Conservation (phyloP, 2,329 filamentous ascomycete genomes). For the Aspergillus sp. region DNA sequence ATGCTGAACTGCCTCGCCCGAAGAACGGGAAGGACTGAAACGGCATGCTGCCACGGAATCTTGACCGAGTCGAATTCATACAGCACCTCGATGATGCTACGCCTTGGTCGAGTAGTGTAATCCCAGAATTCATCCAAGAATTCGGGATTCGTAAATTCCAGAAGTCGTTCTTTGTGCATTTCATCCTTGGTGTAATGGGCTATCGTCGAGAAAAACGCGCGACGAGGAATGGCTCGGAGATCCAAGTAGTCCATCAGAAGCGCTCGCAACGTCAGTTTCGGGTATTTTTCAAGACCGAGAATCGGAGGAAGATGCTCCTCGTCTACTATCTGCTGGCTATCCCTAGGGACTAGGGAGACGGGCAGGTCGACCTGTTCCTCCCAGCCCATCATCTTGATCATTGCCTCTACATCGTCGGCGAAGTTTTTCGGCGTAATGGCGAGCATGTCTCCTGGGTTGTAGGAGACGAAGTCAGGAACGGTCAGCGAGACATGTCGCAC, state of each 20-base stretch:
- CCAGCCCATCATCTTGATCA: conserved; percentile 82
- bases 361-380: conserved; percentile 66
- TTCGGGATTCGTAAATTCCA: conserved; percentile 77
- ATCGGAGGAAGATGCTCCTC: conserved; percentile 30
- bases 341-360: conserved; percentile 52
- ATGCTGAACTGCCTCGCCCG: conserved; percentile 94
- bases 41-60: conserved; percentile 71
- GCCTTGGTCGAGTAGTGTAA: conserved; percentile 85
- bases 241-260: conserved; percentile 83
- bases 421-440: conserved; percentile 88
- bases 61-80: conserved; percentile 84
- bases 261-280: conserved; percentile 63
- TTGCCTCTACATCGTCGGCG: conserved; percentile 70
- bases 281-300: conserved; percentile 35
- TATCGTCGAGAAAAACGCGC: conserved; percentile 79
- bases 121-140: conserved; percentile 92
- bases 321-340: conserved; percentile 24
- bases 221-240: conserved; percentile 82
- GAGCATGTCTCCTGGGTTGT: conserved; percentile 74
- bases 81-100: conserved; percentile 88
- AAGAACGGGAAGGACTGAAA: conserved; percentile 75
- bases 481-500: conserved; percentile 74
- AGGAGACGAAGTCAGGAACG: conserved; percentile 45
- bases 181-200: conserved; percentile 70
- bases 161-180: conserved; percentile 75